phyloP scores from a whole-genome alignment of 495 filamentous ascomycete genomes.

The Hypoxylon rickii region DNA sequence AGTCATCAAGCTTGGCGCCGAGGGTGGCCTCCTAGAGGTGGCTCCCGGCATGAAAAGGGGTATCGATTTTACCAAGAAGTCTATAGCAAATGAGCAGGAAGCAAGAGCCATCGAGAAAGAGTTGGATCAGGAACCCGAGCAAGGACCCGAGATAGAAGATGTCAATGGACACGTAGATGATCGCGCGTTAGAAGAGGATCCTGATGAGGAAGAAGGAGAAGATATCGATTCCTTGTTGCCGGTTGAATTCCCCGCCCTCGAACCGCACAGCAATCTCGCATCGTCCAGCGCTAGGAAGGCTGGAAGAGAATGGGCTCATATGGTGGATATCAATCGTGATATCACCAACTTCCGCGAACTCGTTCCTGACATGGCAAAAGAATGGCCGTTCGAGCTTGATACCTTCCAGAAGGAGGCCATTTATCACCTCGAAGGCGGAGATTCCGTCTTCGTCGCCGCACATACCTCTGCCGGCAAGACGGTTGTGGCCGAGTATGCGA shows the following conservation, averaged over 20 bases:
- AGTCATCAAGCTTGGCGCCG: slow-evolving; percentile 77
- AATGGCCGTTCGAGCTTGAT: slow-evolving; percentile 96
- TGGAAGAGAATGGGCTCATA: slow-evolving; percentile 93
- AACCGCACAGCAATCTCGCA: slow-evolving; percentile 79
- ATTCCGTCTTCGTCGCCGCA: slow-evolving; percentile 98
- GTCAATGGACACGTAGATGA: slow-evolving; percentile 50
- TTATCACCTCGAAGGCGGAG: slow-evolving; percentile 94
- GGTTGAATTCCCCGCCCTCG: slow-evolving; percentile 88
- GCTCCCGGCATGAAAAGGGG: slow-evolving; percentile 85
- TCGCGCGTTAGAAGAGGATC: slow-evolving; percentile 40
- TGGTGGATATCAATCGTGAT: slow-evolving; percentile 91
- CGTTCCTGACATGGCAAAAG: slow-evolving; percentile 92
- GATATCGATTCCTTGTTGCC: slow-evolving; percentile 91
- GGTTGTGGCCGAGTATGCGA: slow-evolving; percentile 96
- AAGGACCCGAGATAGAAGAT: slow-evolving; percentile 45
- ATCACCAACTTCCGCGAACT: slow-evolving; percentile 90
- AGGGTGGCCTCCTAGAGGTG: slow-evolving; percentile 78
- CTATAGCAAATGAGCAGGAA: no score
- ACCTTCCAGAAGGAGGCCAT: slow-evolving; percentile 98
- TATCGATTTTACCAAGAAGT: slow-evolving; percentile 71
- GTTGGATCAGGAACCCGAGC: slow-evolving; percentile 68
- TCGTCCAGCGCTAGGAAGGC: slow-evolving; percentile 70
- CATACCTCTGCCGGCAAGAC: slow-evolving; percentile 99
- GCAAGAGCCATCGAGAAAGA: slow-evolving; percentile 56
- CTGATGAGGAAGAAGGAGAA: slow-evolving; percentile 61